Percentiles rank a stretch among this genome's conserved stretches.
Conservation (phyloP, 78 protist species). For the Dictyostelium capitatum region DNA sequence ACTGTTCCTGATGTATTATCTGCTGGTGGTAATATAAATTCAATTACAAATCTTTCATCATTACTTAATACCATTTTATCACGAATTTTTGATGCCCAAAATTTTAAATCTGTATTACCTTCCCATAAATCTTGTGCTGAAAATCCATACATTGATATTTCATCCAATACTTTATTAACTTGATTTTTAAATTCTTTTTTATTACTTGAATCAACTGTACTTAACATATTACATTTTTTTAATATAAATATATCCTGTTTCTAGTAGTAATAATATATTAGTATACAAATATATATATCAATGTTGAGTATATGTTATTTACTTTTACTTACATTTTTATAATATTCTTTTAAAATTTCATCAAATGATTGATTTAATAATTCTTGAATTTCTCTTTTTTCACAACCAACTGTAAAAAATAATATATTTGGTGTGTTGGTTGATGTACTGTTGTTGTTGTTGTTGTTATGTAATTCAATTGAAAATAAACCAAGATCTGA, state of each 20-base stretch:
- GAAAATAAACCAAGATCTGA: constrained; percentile 60
- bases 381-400: constrained; percentile 37
- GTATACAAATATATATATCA: too few species aligned
- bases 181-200: constrained; percentile 48
- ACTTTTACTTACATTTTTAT: neutral
- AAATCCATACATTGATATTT: constrained; percentile 51
- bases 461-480: neutral
- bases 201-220: neutral
- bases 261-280: neutral
- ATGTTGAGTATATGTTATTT: neutral
- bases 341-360: constrained; percentile 11
- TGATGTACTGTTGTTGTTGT: neutral
- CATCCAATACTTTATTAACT: constrained; percentile 26
- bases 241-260: constrained; percentile 26
- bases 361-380: constrained; percentile 11
- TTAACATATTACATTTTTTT: constrained; percentile 43
- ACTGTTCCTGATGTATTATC: neutral
- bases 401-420: constrained; percentile 44
- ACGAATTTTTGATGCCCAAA: constrained; percentile 33
- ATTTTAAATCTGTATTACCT: constrained; percentile 70
- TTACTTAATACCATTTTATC: constrained; percentile 5
- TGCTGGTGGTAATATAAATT: constrained; percentile 44
- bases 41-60: constrained; percentile 68
- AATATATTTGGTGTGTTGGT: constrained; percentile 3
- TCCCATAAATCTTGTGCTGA: constrained; percentile 74